Conservation (phyloP, 208 protist species). For the Leishmania tropica region DNA sequence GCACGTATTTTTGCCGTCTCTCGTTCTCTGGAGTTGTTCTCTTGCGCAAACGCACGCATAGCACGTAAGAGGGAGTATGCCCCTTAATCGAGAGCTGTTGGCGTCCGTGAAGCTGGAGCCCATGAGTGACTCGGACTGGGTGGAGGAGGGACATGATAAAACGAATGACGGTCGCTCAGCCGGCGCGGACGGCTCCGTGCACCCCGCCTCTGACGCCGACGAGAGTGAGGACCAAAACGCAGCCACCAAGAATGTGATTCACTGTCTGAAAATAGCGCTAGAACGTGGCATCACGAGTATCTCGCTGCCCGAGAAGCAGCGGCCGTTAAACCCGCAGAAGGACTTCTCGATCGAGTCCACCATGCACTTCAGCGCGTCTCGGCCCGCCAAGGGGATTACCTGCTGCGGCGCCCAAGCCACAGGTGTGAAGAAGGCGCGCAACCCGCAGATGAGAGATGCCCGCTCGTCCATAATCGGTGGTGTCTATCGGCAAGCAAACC, state of each 20-base stretch:
- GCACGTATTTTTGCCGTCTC: background rate
- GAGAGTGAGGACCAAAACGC: constrained; percentile 42
- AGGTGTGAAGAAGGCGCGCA: constrained; percentile 2
- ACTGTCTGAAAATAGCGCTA: constrained; percentile 84
- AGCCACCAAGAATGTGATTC: constrained; percentile 69
- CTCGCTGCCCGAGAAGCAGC: constrained; percentile 79
- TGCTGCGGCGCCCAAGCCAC: constrained; percentile 41
- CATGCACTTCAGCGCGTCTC: constrained; percentile 44
- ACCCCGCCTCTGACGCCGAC: background rate
- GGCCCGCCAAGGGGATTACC: constrained; percentile 10
- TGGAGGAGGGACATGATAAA: constrained; percentile 21
- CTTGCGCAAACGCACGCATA: background rate
- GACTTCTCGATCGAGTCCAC: constrained; percentile 85
- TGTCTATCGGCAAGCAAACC: background rate
- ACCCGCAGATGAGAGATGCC: constrained; percentile 3
- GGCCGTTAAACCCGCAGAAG: constrained; percentile 71
- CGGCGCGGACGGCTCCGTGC: background rate
- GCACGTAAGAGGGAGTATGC: constrained; percentile 21
- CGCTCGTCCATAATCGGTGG: background rate
- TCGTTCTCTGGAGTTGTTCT: background rate
- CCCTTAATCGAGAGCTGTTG: constrained; percentile 71
- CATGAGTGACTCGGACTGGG: constrained; percentile 28
- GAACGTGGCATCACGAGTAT: constrained; percentile 78
- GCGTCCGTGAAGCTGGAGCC: constrained; percentile 69
- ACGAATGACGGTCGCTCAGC: constrained; percentile 14